Conservation (phyloP, 1,284 basidiomycete species). For the Ustilago lituana region DNA sequence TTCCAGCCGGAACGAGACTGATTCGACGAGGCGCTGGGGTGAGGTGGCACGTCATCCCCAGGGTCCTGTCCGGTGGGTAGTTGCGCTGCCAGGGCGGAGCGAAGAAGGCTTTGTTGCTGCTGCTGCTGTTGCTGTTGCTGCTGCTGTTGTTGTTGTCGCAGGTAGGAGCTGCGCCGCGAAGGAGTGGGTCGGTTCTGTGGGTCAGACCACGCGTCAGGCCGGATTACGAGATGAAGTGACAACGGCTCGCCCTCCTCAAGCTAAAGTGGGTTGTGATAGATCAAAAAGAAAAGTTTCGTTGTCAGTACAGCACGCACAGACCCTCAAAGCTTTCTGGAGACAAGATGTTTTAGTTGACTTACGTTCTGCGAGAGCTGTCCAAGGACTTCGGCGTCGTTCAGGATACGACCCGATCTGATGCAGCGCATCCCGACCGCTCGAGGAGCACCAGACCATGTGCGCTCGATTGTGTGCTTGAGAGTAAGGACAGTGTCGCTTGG, state of each 20-base stretch:
- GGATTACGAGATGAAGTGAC: conserved; percentile 61
- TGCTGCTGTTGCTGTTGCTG: conserved; percentile 9
- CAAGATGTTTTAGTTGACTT: conserved; percentile 11
- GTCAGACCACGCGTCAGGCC: conserved; percentile 60
- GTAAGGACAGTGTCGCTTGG: conserved; percentile 16
- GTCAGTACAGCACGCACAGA: not conserved
- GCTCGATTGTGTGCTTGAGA: conserved; percentile 50
- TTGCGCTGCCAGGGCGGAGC: conserved; percentile 14
- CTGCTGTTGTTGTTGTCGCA: conserved; percentile 33
- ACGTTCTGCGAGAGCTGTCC: conserved; percentile 22
- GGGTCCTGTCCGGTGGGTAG: conserved; percentile 1
- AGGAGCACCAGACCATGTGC: conserved; percentile 48
- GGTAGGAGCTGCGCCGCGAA: conserved; percentile 41
- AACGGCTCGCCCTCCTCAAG: conserved; percentile 35
- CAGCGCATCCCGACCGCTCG: conserved; percentile 55
- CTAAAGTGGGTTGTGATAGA: conserved; percentile 10
- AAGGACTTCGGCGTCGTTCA: conserved; percentile 41
- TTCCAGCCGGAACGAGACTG: not conserved
- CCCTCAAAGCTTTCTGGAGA: too few relatives aligned
- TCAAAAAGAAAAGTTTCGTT: not conserved
- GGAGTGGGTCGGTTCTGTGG: conserved; percentile 48
- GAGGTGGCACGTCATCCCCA: conserved; percentile 11
- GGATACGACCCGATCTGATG: conserved; percentile 53
- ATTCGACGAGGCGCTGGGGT: conserved; percentile 5
- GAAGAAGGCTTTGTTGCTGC: conserved; percentile 9